Conservation (phyloP, 164 flowering plant genomes). For the Berberis thunbergii region DNA sequence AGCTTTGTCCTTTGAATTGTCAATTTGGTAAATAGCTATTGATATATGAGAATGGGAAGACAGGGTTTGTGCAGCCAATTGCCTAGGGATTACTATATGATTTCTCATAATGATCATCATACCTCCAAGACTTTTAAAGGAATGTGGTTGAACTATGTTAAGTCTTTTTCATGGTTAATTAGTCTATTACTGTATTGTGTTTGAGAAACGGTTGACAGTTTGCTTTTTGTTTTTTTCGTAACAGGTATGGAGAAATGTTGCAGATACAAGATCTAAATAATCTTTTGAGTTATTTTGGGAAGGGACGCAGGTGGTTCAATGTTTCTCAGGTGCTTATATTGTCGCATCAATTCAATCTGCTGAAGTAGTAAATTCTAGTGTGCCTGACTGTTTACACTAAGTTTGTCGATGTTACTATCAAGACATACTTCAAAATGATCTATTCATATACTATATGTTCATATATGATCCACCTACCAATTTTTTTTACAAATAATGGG, state of each 20-base stretch:
- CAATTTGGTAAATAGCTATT: too few relatives aligned
- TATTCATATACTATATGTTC: neutral
- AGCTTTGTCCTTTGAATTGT: too few relatives aligned
- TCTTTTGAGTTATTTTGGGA: slow-evolving; percentile 54
- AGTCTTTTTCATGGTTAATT: neutral
- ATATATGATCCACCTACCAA: neutral
- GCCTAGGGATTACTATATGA: neutral
- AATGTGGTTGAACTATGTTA: too few relatives aligned
- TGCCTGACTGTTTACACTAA: neutral
- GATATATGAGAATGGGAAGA: neutral
- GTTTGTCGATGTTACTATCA: neutral
- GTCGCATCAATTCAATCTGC: neutral
- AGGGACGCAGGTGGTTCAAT: slow-evolving; percentile 39
- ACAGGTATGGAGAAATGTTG: slow-evolving; percentile 45
- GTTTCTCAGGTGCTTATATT: slow-evolving; percentile 42
- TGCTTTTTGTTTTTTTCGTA: slow-evolving; percentile 1
- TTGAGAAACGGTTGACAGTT: neutral
- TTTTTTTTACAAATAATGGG: neutral
- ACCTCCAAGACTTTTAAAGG: too few relatives aligned
- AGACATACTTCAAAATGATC: neutral
- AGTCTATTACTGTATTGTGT: neutral
- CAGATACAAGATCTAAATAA: slow-evolving; percentile 58
- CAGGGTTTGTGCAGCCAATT: neutral
- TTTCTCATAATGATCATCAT: too few relatives aligned
- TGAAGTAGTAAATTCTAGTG: neutral